Percentiles rank a stretch among this genome's conserved stretches.
Evolutionary conservation across 2,329 filamentous ascomycete species (phyloP).

Genomic region (Cladosporium sp.): DNA sequence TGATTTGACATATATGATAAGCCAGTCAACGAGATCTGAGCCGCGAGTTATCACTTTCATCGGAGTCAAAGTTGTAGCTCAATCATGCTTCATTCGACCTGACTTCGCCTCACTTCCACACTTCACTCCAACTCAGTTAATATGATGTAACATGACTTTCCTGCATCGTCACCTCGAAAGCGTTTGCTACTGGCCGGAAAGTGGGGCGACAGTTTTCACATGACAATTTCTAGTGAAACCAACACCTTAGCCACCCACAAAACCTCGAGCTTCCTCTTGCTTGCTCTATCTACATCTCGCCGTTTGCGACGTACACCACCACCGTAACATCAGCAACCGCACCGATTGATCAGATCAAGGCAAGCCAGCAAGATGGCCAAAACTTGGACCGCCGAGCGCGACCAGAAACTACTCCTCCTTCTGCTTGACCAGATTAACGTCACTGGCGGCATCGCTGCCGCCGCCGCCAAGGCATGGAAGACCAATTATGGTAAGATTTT

Average conservation of each 20-base stretch:
- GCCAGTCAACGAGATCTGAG: not conserved
- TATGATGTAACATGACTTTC: not conserved
- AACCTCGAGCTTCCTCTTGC: not conserved
- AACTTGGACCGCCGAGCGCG: slow-evolving; percentile 21
- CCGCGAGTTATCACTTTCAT: not conserved
- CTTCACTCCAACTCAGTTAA: not conserved
- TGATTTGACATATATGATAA: too few species aligned
- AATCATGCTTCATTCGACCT: not conserved
- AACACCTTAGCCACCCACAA: not conserved
- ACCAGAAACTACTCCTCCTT: slow-evolving; percentile 25
- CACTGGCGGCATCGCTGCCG: slow-evolving; percentile 13
- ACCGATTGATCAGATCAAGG: not conserved
- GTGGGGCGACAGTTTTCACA: not conserved
- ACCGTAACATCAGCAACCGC: too few species aligned
- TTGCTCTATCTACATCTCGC: not conserved
- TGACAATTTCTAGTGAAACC: not conserved
- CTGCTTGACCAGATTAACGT: slow-evolving; percentile 18
- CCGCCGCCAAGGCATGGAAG: slow-evolving; percentile 13
- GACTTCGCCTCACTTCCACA: not conserved
- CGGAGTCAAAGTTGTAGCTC: not conserved
- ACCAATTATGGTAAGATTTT: slow-evolving; percentile 14
- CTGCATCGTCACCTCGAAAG: not conserved
- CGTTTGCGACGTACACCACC: not conserved
- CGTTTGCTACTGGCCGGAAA: not conserved
- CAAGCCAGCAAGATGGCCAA: slow-evolving; percentile 17